Conservation (phyloP, 2,329 filamentous ascomycete genomes). For the Beauveria sp. region DNA sequence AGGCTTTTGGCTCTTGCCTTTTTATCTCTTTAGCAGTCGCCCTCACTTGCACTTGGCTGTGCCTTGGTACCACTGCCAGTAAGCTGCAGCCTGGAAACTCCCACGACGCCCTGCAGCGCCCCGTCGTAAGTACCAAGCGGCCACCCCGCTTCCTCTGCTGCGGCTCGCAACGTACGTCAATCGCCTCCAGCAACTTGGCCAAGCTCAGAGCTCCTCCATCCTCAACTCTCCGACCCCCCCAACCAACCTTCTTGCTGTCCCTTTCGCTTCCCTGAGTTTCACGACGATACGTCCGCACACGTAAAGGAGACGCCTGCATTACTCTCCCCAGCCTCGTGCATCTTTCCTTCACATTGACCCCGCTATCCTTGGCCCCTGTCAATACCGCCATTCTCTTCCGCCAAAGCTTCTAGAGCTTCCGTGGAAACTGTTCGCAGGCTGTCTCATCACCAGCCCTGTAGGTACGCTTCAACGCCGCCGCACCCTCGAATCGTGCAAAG, state of each 20-base stretch:
- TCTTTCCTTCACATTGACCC: not conserved
- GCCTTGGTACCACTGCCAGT: not conserved
- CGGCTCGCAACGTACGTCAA: conserved; percentile 11
- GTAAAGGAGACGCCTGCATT: not conserved
- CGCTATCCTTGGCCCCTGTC: not conserved
- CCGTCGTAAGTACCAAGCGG: conserved; percentile 4
- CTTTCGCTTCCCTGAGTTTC: not conserved
- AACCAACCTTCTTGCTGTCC: not conserved
- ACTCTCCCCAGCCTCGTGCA: not conserved
- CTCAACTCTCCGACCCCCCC: not conserved
- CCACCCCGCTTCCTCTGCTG: conserved; percentile 8
- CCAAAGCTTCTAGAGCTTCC: conserved; percentile 9
- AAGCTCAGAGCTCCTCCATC: conserved; percentile 9
- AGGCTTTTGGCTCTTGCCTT: no score
- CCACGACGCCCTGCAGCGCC: not conserved
- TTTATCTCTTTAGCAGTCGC: not conserved
- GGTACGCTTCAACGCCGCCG: conserved; percentile 1
- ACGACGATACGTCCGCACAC: not conserved
- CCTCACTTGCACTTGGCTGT: no score
- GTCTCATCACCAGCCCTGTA: conserved; percentile 7
- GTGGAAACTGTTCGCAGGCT: conserved; percentile 7
- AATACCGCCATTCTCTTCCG: not conserved
- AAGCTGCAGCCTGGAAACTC: not conserved
- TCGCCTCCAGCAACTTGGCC: conserved; percentile 1
- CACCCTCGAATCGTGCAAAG: not conserved